Base-by-base conservation (phyloP, 805 yeast species). In the Naumovozyma baii region DNA sequence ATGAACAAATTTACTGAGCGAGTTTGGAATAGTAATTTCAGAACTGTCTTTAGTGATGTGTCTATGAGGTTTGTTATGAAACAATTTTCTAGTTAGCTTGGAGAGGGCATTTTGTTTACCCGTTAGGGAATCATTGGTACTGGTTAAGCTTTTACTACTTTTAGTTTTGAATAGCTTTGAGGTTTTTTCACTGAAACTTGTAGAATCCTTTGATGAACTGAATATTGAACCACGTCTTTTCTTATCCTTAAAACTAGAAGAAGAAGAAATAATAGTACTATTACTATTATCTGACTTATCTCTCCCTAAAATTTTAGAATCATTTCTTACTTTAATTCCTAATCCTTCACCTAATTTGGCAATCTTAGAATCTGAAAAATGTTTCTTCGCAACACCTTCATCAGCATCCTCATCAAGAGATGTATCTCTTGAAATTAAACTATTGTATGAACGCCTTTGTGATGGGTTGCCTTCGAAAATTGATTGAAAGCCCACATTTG, bases 1-100 rank as follows among this genome's bases (percentile, higher is more conserved):
- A 44, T 59, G 62, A 25, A 59, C 42, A 47, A 59, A 57, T 41
- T 54, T 57, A 39, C 57, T 52, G 34, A 58, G 39, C 2, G 62
- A 49, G 26, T 42, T 54, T 5, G 61, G 59, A 4, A 52, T 33
- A 4, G 46, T 51, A 8, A 51, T 50, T 25, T 57, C 62, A 15
- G 36, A 34, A 8, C 34, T 45, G 25, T 50, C 57, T 18, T 51
- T 48, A 15, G 41, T 38, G 5, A 41, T 40, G 28, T 44, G 44
- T 31, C 54, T 43, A 28, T 44, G 50, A 25, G 37, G 46, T 17
- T 50, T 56, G 28, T 47, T 44, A 34, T 47, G 50, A 36, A 58
- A 58, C 5, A 58, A 36, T 39, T 56, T 58, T 35, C 50, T 45
- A 2, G 57, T 55, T 2, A 50, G 51, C 34, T 39, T 48, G 9